Evolutionary conservation across 1,139 yeast genomes (phyloP), one percentile per base, ranked within the genome.

Genomic region (Yarrowia galli): DNA sequence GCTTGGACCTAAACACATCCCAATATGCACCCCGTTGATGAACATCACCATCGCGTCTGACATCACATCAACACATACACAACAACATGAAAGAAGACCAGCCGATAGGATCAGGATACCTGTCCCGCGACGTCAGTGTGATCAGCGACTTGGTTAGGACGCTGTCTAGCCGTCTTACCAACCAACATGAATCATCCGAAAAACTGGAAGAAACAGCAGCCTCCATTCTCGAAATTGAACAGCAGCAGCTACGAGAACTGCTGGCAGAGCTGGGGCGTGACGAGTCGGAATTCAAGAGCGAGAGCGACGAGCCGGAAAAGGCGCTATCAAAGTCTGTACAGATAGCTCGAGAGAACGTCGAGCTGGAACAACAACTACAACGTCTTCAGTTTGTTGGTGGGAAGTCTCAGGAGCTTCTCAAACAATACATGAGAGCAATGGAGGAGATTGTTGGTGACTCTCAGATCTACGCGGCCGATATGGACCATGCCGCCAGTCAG

Each of bases 311-410:
- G 18, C 38, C 63, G 4, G 63, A 56, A 10, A 28, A 12, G 3
- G 1, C 48, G 1, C 15, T 18, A 13, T 22, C 64, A 12, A 42
- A 20, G 16, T n/a, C 51, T 6, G 64, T 58, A 10, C 28, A 67
- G 46, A 68, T 69, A 10, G 58, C 68, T 12, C 53, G 68, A 13
- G 72, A 72, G 38, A 75, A 75, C 63, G 69, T 75, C 32, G 68
- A 70, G 42, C 70, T 75, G 12, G 72, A 72, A 46, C 68, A 74
- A 35, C 73, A 74, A 60, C 70, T 75, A 16, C 77, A 75, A 61
- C 70, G 72, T 28, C 70, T 74, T 7, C 71, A 73, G 65, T 74
- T 72, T 40, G 69, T 72, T 16, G 75, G 73, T 23, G 60, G 67
- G 10, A 71, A 72, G 64, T 69, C 72, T 46, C 68, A 68, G 7